These are phyloP conservation scores for Salicornia ramosissima DNA, from an alignment of 148 eudicot genomes.

Conservation along the genomic window DNA sequence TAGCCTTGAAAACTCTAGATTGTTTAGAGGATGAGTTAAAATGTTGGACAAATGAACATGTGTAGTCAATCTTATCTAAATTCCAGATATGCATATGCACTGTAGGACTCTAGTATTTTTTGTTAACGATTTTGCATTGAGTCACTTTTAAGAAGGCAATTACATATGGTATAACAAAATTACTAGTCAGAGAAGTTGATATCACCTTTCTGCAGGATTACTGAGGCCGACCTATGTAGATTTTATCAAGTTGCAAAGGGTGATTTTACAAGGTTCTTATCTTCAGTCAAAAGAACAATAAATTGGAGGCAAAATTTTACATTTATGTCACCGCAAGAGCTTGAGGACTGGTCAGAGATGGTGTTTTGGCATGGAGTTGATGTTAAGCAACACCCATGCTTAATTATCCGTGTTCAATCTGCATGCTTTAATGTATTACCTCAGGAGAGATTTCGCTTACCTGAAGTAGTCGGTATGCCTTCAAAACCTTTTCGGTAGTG, in stretches of 20 bases:
- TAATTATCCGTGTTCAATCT: constrained; percentile 53
- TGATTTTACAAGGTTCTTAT: constrained; percentile 41
- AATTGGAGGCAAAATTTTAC: constrained; percentile 52
- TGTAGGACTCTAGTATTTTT: neutral
- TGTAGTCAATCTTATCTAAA: neutral
- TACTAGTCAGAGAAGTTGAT: constrained; percentile 2
- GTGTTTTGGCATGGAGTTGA: constrained; percentile 74
- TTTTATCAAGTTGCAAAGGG: constrained; percentile 51
- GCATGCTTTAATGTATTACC: constrained; percentile 41
- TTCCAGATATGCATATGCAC: neutral
- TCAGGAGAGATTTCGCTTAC: constrained; percentile 39
- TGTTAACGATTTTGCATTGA: neutral
- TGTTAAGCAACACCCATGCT: constrained; percentile 50
- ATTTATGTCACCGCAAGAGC: constrained; percentile 44
- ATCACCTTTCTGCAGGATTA: constrained; percentile 39
- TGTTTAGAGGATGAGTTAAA: neutral
- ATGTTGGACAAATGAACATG: neutral
- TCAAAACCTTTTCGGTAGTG: constrained; percentile 9
- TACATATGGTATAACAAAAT: neutral
- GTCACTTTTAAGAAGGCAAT: neutral
- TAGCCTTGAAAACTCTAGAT: too few species aligned
- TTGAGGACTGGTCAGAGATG: constrained; percentile 46
- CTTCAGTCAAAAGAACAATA: constrained; percentile 55
- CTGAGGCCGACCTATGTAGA: constrained; percentile 48
- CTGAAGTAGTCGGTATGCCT: constrained; percentile 57